phyloP scores from a whole-genome alignment of 495 filamentous ascomycete species.

The Aeminium ludgeri region DNA sequence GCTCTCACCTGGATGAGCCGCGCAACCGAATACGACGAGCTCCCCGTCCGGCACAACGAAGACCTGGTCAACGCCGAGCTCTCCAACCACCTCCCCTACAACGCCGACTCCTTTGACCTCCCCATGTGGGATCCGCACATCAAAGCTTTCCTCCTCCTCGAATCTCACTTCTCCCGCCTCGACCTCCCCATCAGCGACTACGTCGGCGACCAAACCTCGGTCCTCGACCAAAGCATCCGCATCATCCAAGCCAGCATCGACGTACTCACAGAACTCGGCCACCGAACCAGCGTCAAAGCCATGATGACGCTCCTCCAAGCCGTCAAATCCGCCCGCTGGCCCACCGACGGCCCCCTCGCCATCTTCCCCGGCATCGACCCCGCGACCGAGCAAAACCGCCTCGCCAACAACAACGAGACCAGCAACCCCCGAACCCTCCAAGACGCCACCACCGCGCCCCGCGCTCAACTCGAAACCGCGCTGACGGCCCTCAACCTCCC shows the following conservation, averaged over 20 bases:
- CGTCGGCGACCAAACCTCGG: slow-evolving; percentile 73
- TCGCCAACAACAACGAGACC: slow-evolving; percentile 16
- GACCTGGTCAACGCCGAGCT: slow-evolving; percentile 94
- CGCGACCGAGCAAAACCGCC: slow-evolving; percentile 26
- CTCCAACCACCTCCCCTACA: slow-evolving; percentile 57
- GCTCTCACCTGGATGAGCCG: slow-evolving; percentile 81
- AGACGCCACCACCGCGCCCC: slow-evolving; percentile 30
- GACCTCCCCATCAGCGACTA: slow-evolving; percentile 92
- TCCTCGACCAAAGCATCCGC: slow-evolving; percentile 85
- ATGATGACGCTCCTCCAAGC: slow-evolving; percentile 79
- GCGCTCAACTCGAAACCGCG: slow-evolving; percentile 17
- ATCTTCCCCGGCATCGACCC: slow-evolving; percentile 63
- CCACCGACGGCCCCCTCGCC: slow-evolving; percentile 57
- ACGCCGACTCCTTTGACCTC: slow-evolving; percentile 50
- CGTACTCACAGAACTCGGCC: slow-evolving; percentile 79
- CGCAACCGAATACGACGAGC: slow-evolving; percentile 91
- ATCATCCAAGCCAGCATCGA: slow-evolving; percentile 87
- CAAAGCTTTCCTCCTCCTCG: slow-evolving; percentile 85
- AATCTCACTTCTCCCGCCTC: slow-evolving; percentile 87
- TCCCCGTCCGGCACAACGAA: slow-evolving; percentile 97
- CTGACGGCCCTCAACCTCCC: slow-evolving; percentile 19
- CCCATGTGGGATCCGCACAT: slow-evolving; percentile 98
- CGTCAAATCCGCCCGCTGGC: slow-evolving; percentile 87
- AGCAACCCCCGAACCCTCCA: slow-evolving; percentile 23
- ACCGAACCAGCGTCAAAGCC: slow-evolving; percentile 49